Base-by-base conservation (phyloP, 768 basidiomycete species). In the Boletus pseudopeckii region DNA sequence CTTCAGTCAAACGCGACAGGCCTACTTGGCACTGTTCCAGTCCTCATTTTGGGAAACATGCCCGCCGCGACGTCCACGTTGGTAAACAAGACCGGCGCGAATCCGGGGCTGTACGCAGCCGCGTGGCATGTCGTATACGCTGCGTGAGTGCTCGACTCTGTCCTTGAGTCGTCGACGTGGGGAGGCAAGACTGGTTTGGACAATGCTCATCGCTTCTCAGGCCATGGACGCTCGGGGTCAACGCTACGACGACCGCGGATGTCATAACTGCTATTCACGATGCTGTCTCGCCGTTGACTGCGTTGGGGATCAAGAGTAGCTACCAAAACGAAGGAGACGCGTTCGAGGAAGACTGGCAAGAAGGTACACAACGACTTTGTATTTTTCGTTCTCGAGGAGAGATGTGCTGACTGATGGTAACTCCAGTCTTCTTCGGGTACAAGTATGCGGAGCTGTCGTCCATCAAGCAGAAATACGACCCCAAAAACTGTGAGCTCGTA, bases 391-490 rank as follows among this genome's bases (percentile, higher is more conserved):
- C 13, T 22, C 15, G 32, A 15, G 9, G 15, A 14, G 18, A 30
- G 10, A 17, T 14, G 10, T 37, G n/a, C 32, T 53, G 4, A 33
- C 24, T 14, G 20, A 30, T 13, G 14, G 26, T 44, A 0, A 24
- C 14, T 26, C n/a, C n/a, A 66, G 61, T 42, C 18, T 65, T 63
- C 38, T 63, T 64, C 30, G 55, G 61, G 34, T 55, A 57, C 45
- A 65, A 64, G 39, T 63, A 63, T 30, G 36, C 52, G 3, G 22
- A 33, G 5, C 34, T 65, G 20, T 56, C 48, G 17, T 43, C 49
- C 2, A 64, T 65, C 48, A 65, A 64, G 20, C 60, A 54, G 54
- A 63, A 55, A 38, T 65, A 64, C 11, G 60, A 65, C 39, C 64
- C 60, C 7, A 0, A 36, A 1, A 65, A 65, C 20, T 59, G 64